Base-by-base conservation (phyloP, 2,329 filamentous ascomycete genomes). In the Orbilia javanica region DNA sequence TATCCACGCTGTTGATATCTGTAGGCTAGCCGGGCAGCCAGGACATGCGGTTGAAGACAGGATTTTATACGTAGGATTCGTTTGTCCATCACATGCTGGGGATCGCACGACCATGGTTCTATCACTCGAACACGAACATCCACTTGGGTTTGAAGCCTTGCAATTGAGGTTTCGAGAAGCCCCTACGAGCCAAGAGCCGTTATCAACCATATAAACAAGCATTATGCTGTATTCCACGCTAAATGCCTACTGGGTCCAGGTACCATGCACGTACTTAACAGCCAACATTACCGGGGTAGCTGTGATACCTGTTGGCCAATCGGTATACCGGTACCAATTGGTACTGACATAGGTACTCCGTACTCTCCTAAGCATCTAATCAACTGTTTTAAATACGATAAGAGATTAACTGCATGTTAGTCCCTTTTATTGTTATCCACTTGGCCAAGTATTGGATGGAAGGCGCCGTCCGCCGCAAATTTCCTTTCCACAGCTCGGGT, bases 11-110 rank as follows among this genome's bases (percentile, higher is more conserved):
- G 34, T 78, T 39, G 74, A 78, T 42, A 72, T 62, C 52, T 78
- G 74, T 50, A 67, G 74, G 27, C 29, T 78, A 10, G 74, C 67
- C 4, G 74, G 74, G n/a, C 74, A 78, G 31, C 74, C 74, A 3
- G 62, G 62, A 13, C 74, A 78, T 20, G 20, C 36, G 39, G 53
- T 78, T 0, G 62, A 78, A 48, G 74, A 78, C 31, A 71, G 67
- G 52, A 39, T 78, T 25, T 15, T 78, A 15, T 72, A 62, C 18
- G 74, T 78, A 25, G 74, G 74, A 7, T 67, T 72, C 25, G 62
- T 63, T 3, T 78, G 74, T 44, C 67, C 74, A 48, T 53, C 62
- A 20, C 74, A 78, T 67, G 67, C 62, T 55, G 67, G 74, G 39
- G 52, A 55, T 8, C 2, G 20, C 20, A 22, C 15, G 46, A 22